Evolutionary conservation across 768 basidiomycete species (phyloP).

Genomic region (Rhodosporidiobolus sp.): DNA sequence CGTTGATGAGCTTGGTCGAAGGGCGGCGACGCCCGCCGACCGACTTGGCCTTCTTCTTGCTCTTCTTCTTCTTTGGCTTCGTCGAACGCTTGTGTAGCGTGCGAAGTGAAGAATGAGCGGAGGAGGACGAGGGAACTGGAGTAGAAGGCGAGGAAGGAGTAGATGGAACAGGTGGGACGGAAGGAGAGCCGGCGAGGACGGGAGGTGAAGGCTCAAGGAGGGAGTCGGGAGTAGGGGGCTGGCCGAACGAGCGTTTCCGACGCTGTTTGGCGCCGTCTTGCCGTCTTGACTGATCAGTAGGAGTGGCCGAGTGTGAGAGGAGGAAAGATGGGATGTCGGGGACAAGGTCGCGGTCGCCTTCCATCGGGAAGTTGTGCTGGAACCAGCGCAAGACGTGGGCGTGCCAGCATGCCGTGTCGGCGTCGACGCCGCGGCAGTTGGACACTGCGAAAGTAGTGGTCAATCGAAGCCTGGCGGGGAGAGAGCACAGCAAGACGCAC

Average conservation of each 20-base stretch:
- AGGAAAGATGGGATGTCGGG: slow-evolving; percentile 9
- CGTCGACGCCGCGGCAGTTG: slow-evolving; percentile 38
- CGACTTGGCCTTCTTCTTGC: slow-evolving; percentile 12
- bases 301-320: background rate
- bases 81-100: background rate
- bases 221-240: background rate
- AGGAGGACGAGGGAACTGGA: background rate
- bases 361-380: slow-evolving; percentile 28
- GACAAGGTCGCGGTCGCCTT: slow-evolving; percentile 29
- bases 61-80: slow-evolving; percentile 2
- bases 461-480: background rate
- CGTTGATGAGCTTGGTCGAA: slow-evolving; percentile 91
- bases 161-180: background rate
- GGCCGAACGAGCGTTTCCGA: too few relatives aligned
- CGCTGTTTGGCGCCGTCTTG: background rate
- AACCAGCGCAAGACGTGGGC: slow-evolving; percentile 26
- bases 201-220: background rate
- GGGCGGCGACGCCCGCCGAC: slow-evolving; percentile 50
- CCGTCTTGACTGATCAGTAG: background rate
- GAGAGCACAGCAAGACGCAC: background rate
- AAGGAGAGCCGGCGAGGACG: background rate
- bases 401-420: slow-evolving; percentile 34
- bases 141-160: background rate
- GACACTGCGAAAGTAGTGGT: slow-evolving; percentile 3
- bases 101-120: background rate